Conservation (phyloP, 2,329 filamentous ascomycete genomes). For the Penicillium corylophilum region DNA sequence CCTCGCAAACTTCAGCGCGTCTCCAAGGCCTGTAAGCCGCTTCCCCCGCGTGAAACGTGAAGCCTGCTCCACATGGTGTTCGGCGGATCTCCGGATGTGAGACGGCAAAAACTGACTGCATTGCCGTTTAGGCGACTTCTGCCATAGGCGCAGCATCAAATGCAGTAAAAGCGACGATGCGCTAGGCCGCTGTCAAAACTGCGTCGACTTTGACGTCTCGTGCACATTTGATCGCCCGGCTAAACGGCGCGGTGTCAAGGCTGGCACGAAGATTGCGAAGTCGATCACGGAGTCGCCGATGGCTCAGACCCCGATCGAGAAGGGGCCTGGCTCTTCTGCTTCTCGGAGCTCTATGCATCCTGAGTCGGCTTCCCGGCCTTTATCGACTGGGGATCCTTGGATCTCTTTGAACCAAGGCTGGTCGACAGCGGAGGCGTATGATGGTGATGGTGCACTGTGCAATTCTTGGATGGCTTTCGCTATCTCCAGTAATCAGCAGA, state of each 20-base stretch:
- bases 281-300: constrained; percentile 1
- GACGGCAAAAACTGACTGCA: constrained; percentile 6
- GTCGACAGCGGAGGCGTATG: constrained; percentile 18
- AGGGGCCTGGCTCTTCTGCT: constrained; percentile 15
- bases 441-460: constrained; percentile 24
- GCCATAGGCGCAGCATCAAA: constrained; percentile 50
- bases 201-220: constrained; percentile 50
- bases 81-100: constrained; percentile 6
- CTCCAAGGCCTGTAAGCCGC: constrained; percentile 27
- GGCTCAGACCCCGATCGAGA: constrained; percentile 3
- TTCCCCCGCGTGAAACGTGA: not conserved
- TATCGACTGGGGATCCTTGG: constrained; percentile 20
- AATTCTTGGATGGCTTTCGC: constrained; percentile 45
- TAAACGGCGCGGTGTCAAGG: constrained; percentile 39
- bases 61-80: constrained; percentile 11
- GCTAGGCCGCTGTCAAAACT: constrained; percentile 50
- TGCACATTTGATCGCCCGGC: constrained; percentile 51
- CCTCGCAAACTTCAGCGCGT: constrained; percentile 28
- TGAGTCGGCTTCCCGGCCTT: constrained; percentile 13
- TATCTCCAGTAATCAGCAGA: constrained; percentile 39
- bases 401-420: constrained; percentile 17
- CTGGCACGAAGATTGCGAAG: constrained; percentile 13
- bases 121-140: constrained; percentile 45
- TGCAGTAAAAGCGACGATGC: constrained; percentile 40
- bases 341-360: constrained; percentile 18